These are phyloP conservation scores for Brassica carinata DNA, from an alignment of 345 rosid species.

Conservation along the genomic window DNA sequence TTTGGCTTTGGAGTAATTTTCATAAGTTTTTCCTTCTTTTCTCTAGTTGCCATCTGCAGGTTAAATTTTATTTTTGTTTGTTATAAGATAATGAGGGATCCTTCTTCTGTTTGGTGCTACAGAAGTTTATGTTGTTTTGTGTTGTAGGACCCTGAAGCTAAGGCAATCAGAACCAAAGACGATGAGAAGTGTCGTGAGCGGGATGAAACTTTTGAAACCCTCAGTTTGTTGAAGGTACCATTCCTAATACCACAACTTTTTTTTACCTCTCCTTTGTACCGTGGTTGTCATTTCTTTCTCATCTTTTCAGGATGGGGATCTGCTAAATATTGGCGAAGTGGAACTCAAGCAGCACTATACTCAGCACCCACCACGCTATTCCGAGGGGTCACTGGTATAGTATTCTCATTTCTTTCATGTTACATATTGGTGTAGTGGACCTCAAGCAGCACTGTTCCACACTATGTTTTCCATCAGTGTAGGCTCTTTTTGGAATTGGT, in stretches of 20 bases:
- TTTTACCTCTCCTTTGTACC: not conserved
- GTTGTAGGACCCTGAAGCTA: constrained; percentile 73
- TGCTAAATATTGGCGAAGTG: constrained; percentile 49
- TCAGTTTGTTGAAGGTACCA: constrained; percentile 66
- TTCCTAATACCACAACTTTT: constrained; percentile 13
- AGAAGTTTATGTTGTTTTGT: constrained; percentile 24
- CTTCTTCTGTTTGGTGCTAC: constrained; percentile 16
- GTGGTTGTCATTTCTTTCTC: constrained; percentile 16
- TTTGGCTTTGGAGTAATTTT: constrained; percentile 12
- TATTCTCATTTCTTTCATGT: constrained; percentile 9
- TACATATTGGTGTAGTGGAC: too few species aligned
- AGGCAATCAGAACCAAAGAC: constrained; percentile 54
- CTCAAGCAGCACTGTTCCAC: not conserved
- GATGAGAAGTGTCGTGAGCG: constrained; percentile 43
- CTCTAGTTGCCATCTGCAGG: constrained; percentile 10
- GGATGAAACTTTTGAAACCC: constrained; percentile 57
- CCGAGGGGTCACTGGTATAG: constrained; percentile 89
- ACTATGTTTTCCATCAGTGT: constrained; percentile 4
- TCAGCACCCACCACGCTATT: constrained; percentile 81
- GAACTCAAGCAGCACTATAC: constrained; percentile 79
- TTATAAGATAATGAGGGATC: not conserved
- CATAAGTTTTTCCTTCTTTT: not conserved
- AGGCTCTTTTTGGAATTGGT: not conserved
- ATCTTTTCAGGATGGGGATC: constrained; percentile 66
- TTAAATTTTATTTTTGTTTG: constrained; percentile 10